These are phyloP conservation scores for Fusarium aywerte DNA, from an alignment of 2,329 filamentous ascomycete genomes.

Conservation along the genomic window DNA sequence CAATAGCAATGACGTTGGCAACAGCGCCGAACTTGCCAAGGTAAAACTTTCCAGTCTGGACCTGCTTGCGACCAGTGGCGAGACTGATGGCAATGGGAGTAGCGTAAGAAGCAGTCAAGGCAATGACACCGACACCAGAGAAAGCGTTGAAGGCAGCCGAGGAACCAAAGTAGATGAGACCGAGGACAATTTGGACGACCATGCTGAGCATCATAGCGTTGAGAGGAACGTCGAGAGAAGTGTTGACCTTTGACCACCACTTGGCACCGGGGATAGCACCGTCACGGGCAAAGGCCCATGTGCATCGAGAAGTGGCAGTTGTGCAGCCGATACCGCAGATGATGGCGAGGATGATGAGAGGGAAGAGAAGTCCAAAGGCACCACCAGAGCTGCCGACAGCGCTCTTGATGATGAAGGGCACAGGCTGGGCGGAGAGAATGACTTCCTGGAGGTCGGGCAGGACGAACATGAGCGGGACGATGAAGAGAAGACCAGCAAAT, in stretches of 20 bases:
- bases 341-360: slow-evolving; percentile 72
- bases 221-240: slow-evolving; percentile 70
- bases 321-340: slow-evolving; percentile 77
- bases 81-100: slow-evolving; percentile 73
- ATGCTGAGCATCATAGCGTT: slow-evolving; percentile 80
- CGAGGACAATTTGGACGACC: slow-evolving; percentile 71
- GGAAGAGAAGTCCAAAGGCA: slow-evolving; percentile 70
- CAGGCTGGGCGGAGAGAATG: slow-evolving; percentile 67
- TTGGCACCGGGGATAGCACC: slow-evolving; percentile 73
- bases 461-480: slow-evolving; percentile 76
- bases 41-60: slow-evolving; percentile 67
- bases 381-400: slow-evolving; percentile 70
- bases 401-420: slow-evolving; percentile 71
- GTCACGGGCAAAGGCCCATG: slow-evolving; percentile 77
- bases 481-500: slow-evolving; percentile 72
- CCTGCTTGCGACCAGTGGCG: slow-evolving; percentile 67
- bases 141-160: slow-evolving; percentile 78
- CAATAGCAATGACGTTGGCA: slow-evolving; percentile 72
- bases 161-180: slow-evolving; percentile 76
- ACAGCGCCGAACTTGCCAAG: slow-evolving; percentile 70
- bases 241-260: slow-evolving; percentile 71
- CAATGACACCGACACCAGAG: slow-evolving; percentile 76
- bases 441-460: slow-evolving; percentile 70
- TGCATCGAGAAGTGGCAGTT: slow-evolving; percentile 73
- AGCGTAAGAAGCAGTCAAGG: slow-evolving; percentile 74